Conservation (phyloP, 495 filamentous ascomycete genomes). For the Penicilliopsis zonata region DNA sequence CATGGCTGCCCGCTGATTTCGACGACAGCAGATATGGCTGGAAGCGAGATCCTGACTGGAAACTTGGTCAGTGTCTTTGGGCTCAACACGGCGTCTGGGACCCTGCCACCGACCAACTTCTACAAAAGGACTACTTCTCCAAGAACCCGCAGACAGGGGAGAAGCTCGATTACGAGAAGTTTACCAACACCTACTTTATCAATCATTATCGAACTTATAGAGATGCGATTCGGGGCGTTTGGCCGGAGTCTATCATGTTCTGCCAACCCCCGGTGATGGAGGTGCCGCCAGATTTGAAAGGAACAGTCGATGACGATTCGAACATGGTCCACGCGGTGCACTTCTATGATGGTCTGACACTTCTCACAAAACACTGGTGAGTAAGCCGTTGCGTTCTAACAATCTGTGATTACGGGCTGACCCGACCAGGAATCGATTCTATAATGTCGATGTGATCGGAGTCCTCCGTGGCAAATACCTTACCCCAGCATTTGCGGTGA, state of each 20-base stretch:
- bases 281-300: conserved; percentile 79
- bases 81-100: conserved; percentile 97
- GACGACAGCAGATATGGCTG: conserved; percentile 85
- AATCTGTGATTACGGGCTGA: conserved; percentile 3
- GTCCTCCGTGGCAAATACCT: conserved; percentile 80
- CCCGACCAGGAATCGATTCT: conserved; percentile 60
- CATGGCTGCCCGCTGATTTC: conserved; percentile 70
- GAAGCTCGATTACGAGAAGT: conserved; percentile 64
- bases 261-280: conserved; percentile 89
- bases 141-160: conserved; percentile 60
- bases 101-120: conserved; percentile 58
- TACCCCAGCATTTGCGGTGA: conserved; percentile 79
- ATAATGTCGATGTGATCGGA: conserved; percentile 94
- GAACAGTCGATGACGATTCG: conserved; percentile 75
- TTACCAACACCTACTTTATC: conserved; percentile 85
- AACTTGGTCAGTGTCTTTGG: conserved; percentile 87
- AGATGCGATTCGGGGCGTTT: conserved; percentile 59
- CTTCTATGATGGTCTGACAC: conserved; percentile 91
- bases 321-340: conserved; percentile 89
- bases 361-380: conserved; percentile 95
- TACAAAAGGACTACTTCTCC: conserved; percentile 81
- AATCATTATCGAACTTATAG: conserved; percentile 66
- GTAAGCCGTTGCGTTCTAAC: conserved; percentile 3
- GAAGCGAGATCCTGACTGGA: conserved; percentile 80
- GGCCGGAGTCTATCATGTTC: conserved; percentile 74